Percentiles rank a stretch among this genome's conserved stretches.
Evolutionary conservation across 148 eudicot species (phyloP).

Genomic region (Dysphania ambrosioides): DNA sequence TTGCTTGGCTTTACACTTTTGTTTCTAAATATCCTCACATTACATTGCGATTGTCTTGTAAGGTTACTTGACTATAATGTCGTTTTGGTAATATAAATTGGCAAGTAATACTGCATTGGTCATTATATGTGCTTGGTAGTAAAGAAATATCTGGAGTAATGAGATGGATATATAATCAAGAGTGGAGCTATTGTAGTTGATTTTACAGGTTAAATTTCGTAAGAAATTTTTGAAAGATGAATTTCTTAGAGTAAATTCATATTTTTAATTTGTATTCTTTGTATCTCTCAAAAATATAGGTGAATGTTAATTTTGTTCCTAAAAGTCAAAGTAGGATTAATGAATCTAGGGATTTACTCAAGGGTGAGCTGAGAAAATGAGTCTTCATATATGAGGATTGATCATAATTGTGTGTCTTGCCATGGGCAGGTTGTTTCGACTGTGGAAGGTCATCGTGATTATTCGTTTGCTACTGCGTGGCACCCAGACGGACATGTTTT

Average conservation of each 20-base stretch:
- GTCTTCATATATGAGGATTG: background rate
- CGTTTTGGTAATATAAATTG: background rate
- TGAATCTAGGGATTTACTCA: background rate
- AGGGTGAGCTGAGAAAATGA: background rate
- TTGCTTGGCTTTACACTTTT: background rate
- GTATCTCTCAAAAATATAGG: background rate
- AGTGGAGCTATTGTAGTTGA: background rate
- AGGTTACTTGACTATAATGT: too few relatives aligned
- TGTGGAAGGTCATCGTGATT: constrained; percentile 75
- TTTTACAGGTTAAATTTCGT: too few relatives aligned
- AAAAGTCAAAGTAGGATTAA: background rate
- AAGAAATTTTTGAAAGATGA: background rate
- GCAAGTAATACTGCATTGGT: background rate
- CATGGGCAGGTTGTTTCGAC: constrained; percentile 50
- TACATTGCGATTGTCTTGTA: background rate
- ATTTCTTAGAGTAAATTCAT: background rate
- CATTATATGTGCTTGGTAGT: background rate
- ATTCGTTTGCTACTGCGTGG: constrained; percentile 89
- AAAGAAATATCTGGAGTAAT: background rate
- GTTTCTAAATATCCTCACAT: background rate
- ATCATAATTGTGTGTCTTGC: background rate
- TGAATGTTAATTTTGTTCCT: background rate
- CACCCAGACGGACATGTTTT: constrained; percentile 69
- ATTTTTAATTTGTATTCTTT: background rate
- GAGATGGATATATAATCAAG: background rate